A percentile compares a stretch with the other conserved stretches of the same genome.
phyloP scores from a whole-genome alignment of 164 flowering plant genomes.

The Vitis vinifera region DNA sequence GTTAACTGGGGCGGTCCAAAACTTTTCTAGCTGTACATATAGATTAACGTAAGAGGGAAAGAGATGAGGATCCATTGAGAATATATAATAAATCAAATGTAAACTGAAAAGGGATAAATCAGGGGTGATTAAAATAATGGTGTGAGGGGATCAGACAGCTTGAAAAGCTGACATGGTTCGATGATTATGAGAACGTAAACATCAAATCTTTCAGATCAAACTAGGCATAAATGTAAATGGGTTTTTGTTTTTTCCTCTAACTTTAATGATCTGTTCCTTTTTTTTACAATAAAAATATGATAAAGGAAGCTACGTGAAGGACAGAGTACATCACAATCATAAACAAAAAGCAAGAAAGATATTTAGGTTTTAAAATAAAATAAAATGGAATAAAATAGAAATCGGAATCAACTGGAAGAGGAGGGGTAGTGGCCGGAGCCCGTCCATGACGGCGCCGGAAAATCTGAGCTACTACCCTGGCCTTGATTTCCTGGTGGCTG shows the following conservation, averaged over 20 bases:
- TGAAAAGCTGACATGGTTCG: slow-evolving; percentile 9
- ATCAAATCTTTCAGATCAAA: slow-evolving; percentile 12
- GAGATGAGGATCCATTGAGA: too few relatives aligned
- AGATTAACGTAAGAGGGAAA: too few relatives aligned
- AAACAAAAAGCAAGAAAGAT: background rate
- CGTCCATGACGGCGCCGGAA: slow-evolving; percentile 33
- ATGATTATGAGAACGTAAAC: slow-evolving; percentile 12
- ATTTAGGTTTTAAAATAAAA: background rate
- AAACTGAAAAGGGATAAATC: too few relatives aligned
- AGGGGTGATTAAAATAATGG: background rate
- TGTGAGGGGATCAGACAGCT: slow-evolving; percentile 2
- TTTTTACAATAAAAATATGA: slow-evolving; percentile 7
- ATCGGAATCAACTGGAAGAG: slow-evolving; percentile 28
- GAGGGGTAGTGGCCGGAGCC: slow-evolving; percentile 33
- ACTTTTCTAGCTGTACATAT: too few relatives aligned
- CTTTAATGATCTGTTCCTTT: background rate
- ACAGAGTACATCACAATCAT: background rate
- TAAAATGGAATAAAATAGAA: background rate
- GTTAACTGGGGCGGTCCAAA: too few relatives aligned
- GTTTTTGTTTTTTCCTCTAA: slow-evolving; percentile 6
- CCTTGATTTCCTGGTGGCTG: slow-evolving; percentile 27
- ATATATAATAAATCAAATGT: too few relatives aligned
- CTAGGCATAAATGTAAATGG: slow-evolving; percentile 7
- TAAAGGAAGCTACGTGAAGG: background rate
- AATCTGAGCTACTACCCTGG: slow-evolving; percentile 23